Evolutionary conservation across 352 stramenopile genomes (phyloP), one percentile per base, ranked within the genome.

Genomic region (Globisporangium takayamanum): DNA sequence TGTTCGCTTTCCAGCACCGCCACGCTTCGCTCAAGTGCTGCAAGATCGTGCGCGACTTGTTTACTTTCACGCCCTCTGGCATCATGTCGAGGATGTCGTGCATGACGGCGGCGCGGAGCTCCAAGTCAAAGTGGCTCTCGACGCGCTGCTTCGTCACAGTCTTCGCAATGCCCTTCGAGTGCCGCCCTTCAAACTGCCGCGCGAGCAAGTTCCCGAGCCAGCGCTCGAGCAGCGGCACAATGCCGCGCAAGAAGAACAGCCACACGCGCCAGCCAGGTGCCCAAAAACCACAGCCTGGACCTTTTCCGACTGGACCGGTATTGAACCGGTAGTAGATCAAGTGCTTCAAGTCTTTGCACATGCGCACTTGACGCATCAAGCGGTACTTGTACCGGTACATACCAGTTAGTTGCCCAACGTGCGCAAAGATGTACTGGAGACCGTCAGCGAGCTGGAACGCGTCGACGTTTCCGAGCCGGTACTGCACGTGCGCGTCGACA

Each of bases 31-130:
- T 98, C 57, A 99, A 78, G 75, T 99, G 98, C 63, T 98, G 96
- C 58, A 99, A 72, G 66, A 99, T 99, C 44, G 97, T 98, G 47
- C 96, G 78, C 20, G 87, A 94, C 83, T 99, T 99, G 78, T 99
- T 99, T 52, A 98, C 96, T 72, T 99, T 99, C 1, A 99, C 95
- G 55, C 97, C 97, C 75, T 99, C 96, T 0, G 98, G 98, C 98
- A 99, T 99, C 97, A 99, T 99, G 70, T 99, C 98, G 22, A 99
- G 78, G 72, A 99, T 99, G 63, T 99, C 97, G 78, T 99, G 98
- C 95, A 99, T 99, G 50, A 99, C 97, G 39, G 96, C 97, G 56
- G 97, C 97, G 63, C 98, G 92, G 26, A 99, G 80, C 72, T 99
- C 97, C 59, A 99, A 72, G 77, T 99, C 98, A 70, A 99, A 99